Evolutionary conservation across 176 grass and related monocot genomes (phyloP).

Genomic region (Otatea glauca): DNA sequence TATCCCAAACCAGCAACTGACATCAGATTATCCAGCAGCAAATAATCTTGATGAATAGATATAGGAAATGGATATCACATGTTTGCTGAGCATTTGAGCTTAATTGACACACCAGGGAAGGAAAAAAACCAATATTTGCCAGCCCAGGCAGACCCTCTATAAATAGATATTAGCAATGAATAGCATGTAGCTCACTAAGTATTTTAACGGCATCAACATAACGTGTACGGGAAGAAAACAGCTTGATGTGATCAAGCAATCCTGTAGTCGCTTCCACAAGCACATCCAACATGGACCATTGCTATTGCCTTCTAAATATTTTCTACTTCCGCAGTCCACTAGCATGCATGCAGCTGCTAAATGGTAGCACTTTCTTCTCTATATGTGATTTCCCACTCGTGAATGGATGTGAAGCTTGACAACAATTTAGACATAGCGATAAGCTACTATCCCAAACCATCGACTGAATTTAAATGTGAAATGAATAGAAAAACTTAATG

Average conservation of each 20-base stretch:
- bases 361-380: not conserved
- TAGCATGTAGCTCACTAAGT: slow-evolving; percentile 18
- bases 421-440: not conserved
- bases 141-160: not conserved
- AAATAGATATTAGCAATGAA: slow-evolving; percentile 30
- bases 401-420: slow-evolving; percentile 11
- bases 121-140: not conserved
- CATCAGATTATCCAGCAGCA: not conserved
- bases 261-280: not conserved
- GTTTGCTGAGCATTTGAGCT: not conserved
- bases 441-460: slow-evolving; percentile 11
- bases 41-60: not conserved
- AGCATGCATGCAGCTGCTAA: not conserved
- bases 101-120: not conserved
- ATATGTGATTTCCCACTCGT: not conserved
- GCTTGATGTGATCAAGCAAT: not conserved
- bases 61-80: not conserved
- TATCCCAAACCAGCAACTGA: not conserved
- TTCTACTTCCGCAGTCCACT: not conserved
- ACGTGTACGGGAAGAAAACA: not conserved
- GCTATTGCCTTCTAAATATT: not conserved
- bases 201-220: not conserved
- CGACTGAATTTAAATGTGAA: not conserved
- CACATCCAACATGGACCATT: slow-evolving; percentile 4
- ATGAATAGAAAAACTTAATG: not conserved